Percentiles rank a stretch among this genome's conserved stretches.
phyloP scores from a whole-genome alignment of 2,329 filamentous ascomycete genomes.

The Claviceps lovelessii region DNA sequence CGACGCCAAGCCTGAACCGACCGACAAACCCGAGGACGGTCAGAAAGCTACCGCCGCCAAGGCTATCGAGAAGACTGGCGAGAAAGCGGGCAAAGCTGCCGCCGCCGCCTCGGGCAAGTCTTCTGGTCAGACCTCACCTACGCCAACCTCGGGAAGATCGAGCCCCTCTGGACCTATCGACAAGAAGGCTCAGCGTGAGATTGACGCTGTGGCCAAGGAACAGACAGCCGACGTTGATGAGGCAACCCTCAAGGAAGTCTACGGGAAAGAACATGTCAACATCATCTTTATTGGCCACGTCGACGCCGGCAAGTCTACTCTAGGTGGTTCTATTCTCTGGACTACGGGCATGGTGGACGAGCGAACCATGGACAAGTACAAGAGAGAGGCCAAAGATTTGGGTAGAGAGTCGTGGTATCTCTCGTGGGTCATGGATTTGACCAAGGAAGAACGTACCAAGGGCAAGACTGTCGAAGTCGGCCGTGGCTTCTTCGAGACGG shows the following conservation, averaged over 20 bases:
- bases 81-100: slow-evolving; percentile 32
- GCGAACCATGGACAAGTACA: slow-evolving; percentile 95
- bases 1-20: slow-evolving; percentile 35
- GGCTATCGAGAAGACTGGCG: slow-evolving; percentile 81
- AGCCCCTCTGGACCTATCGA: slow-evolving; percentile 51
- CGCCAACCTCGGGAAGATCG: slow-evolving; percentile 69
- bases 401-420: slow-evolving; percentile 98
- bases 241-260: slow-evolving; percentile 78
- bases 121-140: slow-evolving; percentile 63
- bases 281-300: slow-evolving; percentile 98
- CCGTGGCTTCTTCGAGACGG: slow-evolving; percentile 89
- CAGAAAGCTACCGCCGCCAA: slow-evolving; percentile 77
- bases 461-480: slow-evolving; percentile 98
- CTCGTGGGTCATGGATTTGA: slow-evolving; percentile 95
- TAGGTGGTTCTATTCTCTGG: slow-evolving; percentile 87
- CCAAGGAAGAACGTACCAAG: slow-evolving; percentile 89
- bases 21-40: slow-evolving; percentile 48
- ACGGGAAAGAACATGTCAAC: slow-evolving; percentile 85
- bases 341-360: slow-evolving; percentile 98
- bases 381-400: slow-evolving; percentile 86
- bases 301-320: slow-evolving; percentile 92
- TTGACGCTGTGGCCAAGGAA: slow-evolving; percentile 73
- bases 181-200: slow-evolving; percentile 46
- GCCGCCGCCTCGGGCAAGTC: slow-evolving; percentile 24
- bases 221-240: slow-evolving; percentile 60